Percentiles rank a stretch among this genome's conserved stretches.
Evolutionary conservation across 2,329 filamentous ascomycete genomes (phyloP).

Genomic region (Juglanconis oblonga): DNA sequence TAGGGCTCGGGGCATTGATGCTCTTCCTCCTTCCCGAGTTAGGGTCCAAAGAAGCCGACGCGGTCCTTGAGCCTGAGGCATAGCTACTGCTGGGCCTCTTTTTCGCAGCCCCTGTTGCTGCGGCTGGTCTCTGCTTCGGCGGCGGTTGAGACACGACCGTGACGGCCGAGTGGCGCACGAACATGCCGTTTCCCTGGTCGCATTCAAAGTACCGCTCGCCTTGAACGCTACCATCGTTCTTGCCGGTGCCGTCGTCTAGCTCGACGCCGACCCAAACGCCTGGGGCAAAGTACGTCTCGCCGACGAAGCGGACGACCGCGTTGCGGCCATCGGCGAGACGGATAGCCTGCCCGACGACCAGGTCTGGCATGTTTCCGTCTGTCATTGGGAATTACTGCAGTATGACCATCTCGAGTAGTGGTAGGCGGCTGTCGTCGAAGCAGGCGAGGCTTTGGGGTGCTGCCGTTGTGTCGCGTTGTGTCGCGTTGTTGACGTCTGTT

Average conservation of each 20-base stretch:
- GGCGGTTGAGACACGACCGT: slow-evolving; percentile 52
- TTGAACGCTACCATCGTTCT: slow-evolving; percentile 91
- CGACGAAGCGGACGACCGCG: slow-evolving; percentile 77
- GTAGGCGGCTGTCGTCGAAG: background rate
- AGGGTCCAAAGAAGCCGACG: slow-evolving; percentile 48
- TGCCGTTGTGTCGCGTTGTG: background rate
- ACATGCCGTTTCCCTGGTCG: slow-evolving; percentile 73
- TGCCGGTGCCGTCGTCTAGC: slow-evolving; percentile 76
- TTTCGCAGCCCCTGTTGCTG: slow-evolving; percentile 35
- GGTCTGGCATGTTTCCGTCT: slow-evolving; percentile 49
- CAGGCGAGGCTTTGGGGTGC: background rate
- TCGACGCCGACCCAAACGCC: slow-evolving; percentile 91
- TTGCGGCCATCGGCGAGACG: slow-evolving; percentile 74
- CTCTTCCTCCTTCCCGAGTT: slow-evolving; percentile 62
- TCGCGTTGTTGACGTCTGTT: background rate
- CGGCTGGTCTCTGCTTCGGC: slow-evolving; percentile 33
- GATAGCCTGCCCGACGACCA: slow-evolving; percentile 69
- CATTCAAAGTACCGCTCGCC: slow-evolving; percentile 89
- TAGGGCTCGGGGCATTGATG: slow-evolving; percentile 70
- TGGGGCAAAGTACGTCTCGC: slow-evolving; percentile 72
- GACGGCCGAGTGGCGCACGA: slow-evolving; percentile 72
- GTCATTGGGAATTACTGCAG: background rate
- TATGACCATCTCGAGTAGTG: slow-evolving; percentile 6
- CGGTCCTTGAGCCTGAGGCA: slow-evolving; percentile 36
- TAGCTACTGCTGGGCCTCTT: slow-evolving; percentile 49